Percentiles rank a stretch among this genome's conserved stretches.
These are phyloP conservation scores for Dictyostelium capitatum DNA, from an alignment of 78 protist species.

Conservation along the genomic window DNA sequence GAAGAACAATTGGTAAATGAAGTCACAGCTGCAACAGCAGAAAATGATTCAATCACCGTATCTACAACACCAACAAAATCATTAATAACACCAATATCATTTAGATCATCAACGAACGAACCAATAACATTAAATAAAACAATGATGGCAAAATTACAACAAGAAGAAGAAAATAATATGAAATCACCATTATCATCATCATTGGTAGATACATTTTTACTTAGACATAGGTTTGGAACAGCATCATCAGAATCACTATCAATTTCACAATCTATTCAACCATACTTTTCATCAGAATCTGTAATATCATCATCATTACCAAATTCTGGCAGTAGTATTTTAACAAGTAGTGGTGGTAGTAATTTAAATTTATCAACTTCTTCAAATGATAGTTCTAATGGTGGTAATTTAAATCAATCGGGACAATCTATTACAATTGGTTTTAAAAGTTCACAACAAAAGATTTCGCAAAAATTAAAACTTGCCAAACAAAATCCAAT, in stretches of 20 bases:
- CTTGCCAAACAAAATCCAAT: constrained; percentile 51
- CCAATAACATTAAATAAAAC: background rate
- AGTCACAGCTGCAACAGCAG: background rate
- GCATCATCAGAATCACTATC: constrained; percentile 1
- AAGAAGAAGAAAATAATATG: background rate
- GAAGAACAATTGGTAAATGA: background rate
- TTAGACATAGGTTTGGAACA: background rate
- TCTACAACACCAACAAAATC: background rate
- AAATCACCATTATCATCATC: constrained; percentile 15
- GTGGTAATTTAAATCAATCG: too few relatives aligned
- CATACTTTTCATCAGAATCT: constrained; percentile 27
- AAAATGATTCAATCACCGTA: background rate
- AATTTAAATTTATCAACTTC: background rate
- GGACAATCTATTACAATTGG: background rate
- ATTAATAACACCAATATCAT: background rate
- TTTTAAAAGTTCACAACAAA: constrained; percentile 16
- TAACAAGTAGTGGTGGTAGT: background rate
- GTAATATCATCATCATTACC: constrained; percentile 3
- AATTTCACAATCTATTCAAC: constrained; percentile 65
- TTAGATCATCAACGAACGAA: background rate
- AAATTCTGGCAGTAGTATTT: background rate
- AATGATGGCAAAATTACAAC: background rate
- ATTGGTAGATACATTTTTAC: constrained; percentile 45
- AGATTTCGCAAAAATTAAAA: constrained; percentile 53
- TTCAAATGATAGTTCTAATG: background rate